Evolutionary conservation across 2,329 filamentous ascomycete genomes (phyloP).

Genomic region (Aaosphaeria pasadenensis): DNA sequence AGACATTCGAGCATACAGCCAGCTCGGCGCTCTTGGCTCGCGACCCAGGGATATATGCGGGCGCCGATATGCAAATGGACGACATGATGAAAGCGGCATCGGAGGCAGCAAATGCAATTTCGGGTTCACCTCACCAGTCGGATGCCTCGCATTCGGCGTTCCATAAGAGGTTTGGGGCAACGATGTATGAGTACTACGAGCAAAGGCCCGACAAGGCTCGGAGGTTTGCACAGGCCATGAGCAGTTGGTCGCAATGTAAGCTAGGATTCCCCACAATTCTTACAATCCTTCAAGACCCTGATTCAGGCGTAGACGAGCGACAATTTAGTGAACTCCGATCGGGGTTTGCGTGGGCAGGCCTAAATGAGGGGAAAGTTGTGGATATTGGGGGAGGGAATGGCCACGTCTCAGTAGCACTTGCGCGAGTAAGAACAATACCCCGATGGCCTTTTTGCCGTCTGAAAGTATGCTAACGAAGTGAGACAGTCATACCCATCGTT

Average conservation of each 20-base stretch:
- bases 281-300: too few relatives aligned
- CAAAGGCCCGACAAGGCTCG: conserved; percentile 17
- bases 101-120: conserved; percentile 9
- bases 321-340: conserved; percentile 12
- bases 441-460: too few relatives aligned
- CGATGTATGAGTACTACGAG: conserved; percentile 26
- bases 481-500: conserved; percentile 6
- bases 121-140: conserved; percentile 5
- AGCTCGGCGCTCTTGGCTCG: neutral
- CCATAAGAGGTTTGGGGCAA: conserved; percentile 9
- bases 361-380: conserved; percentile 21
- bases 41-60: neutral
- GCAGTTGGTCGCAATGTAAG: conserved; percentile 10
- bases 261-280: too few relatives aligned
- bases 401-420: conserved; percentile 18
- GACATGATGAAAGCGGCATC: conserved; percentile 27
- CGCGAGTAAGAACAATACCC: conserved; percentile 11
- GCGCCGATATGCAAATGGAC: conserved; percentile 9
- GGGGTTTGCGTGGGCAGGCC: conserved; percentile 21
- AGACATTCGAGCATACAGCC: conserved; percentile 12
- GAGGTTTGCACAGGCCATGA: conserved; percentile 30
- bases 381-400: conserved; percentile 29
- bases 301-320: conserved; percentile 9
- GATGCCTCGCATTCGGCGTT: conserved; percentile 11
- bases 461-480: neutral